Conservation (phyloP, 805 yeast species). For the Hanseniaspora jakobsenii region DNA sequence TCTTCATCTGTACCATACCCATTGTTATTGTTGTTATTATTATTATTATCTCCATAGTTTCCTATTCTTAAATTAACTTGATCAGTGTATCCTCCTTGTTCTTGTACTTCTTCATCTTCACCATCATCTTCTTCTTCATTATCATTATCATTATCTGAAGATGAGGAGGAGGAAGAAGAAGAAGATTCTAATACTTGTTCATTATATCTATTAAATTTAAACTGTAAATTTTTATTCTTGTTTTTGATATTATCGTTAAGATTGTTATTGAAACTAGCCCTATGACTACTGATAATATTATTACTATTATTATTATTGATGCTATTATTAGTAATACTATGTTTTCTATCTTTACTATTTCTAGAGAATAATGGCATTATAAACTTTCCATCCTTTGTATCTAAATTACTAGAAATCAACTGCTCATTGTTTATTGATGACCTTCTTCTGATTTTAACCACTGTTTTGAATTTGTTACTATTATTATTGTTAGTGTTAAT, state of each 20-base stretch:
- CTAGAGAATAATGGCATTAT: slow-evolving; percentile 5
- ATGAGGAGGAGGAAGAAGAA: no score
- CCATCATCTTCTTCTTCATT: neutral
- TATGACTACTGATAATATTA: slow-evolving; percentile 17
- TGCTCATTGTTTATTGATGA: slow-evolving; percentile 21
- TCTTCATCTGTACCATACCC: slow-evolving; percentile 78
- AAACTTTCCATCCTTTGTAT: no score
- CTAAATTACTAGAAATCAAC: no score
- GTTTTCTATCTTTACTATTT: slow-evolving; percentile 5
- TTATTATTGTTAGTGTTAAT: slow-evolving; percentile 13
- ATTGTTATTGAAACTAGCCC: slow-evolving; percentile 17
- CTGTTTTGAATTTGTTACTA: slow-evolving; percentile 16
- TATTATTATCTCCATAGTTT: slow-evolving; percentile 5
- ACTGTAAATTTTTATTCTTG: neutral
- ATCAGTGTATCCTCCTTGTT: no score
- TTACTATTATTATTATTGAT: no score
- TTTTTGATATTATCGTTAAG: neutral
- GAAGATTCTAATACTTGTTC: slow-evolving; percentile 10
- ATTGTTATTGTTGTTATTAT: neutral
- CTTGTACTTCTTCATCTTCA: no score
- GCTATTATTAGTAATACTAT: slow-evolving; percentile 1
- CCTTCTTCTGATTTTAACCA: slow-evolving; percentile 22
- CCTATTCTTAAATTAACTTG: no score
- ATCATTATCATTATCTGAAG: slow-evolving; percentile 11
- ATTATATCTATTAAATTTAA: slow-evolving; percentile 6